Conservation (phyloP, 2,329 filamentous ascomycete species). For the Plectosphaerella plurivora region DNA sequence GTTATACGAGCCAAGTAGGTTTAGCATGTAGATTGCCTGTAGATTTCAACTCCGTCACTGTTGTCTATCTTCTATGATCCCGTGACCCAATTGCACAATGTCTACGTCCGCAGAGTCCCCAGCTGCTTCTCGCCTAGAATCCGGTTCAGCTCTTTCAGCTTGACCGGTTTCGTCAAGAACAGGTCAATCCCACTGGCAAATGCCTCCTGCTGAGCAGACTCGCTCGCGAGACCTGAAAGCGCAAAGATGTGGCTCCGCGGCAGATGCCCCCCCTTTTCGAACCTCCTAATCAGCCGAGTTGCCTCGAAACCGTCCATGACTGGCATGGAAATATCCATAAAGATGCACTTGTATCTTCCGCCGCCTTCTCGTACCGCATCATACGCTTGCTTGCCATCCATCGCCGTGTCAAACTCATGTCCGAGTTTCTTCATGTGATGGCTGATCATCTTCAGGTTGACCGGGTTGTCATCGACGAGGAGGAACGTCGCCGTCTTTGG, state of each 20-base stretch:
- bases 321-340: conserved; percentile 41
- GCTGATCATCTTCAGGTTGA: conserved; percentile 29
- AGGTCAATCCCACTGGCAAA: conserved; percentile 43
- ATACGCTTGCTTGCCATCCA: neutral
- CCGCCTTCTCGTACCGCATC: neutral
- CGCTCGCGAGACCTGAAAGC: conserved; percentile 37
- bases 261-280: conserved; percentile 32
- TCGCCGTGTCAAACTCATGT: conserved; percentile 18
- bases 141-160: conserved; percentile 23
- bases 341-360: neutral
- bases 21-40: too few relatives aligned
- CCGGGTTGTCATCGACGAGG: conserved; percentile 34
- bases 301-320: conserved; percentile 36
- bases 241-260: conserved; percentile 37
- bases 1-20: too few relatives aligned
- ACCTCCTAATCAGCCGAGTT: conserved; percentile 32
- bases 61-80: too few relatives aligned
- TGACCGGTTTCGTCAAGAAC: conserved; percentile 43
- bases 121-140: conserved; percentile 5
- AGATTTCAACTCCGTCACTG: too few relatives aligned
- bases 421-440: conserved; percentile 28
- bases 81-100: too few relatives aligned
- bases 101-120: too few relatives aligned
- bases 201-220: conserved; percentile 37
- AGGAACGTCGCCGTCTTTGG: conserved; percentile 14